phyloP scores from a whole-genome alignment of 2,329 filamentous ascomycete genomes.

The Teratosphaeria nubilosa region DNA sequence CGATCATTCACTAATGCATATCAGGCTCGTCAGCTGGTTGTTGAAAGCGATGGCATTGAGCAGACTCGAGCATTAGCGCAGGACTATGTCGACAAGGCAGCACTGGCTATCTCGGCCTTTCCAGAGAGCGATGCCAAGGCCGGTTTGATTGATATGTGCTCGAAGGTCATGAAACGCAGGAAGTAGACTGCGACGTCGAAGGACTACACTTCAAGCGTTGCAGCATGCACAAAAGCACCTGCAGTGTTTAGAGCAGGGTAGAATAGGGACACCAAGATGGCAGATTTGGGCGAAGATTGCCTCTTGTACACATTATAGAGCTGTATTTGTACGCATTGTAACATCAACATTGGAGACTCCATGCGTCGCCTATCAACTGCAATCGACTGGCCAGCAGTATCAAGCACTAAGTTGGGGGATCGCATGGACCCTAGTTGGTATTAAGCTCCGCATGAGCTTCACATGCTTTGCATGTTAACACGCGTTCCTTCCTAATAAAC shows the following conservation, averaged over 20 bases:
- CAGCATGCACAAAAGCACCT: neutral
- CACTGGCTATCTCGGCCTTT: constrained; percentile 71
- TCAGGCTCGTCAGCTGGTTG: constrained; percentile 78
- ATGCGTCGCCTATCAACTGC: neutral
- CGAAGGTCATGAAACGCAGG: constrained; percentile 78
- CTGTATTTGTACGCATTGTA: neutral
- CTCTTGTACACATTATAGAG: neutral
- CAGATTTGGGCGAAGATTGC: neutral
- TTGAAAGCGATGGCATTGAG: constrained; percentile 75
- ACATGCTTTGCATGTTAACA: neutral
- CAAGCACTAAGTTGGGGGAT: neutral
- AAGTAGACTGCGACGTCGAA: constrained; percentile 46
- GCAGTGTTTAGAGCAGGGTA: neutral
- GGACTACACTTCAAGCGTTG: neutral
- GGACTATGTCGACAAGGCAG: constrained; percentile 81
- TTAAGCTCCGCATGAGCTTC: neutral
- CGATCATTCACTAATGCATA: constrained; percentile 14
- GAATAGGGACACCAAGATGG: neutral
- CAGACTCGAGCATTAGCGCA: constrained; percentile 85
- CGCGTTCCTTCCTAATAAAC: neutral
- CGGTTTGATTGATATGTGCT: constrained; percentile 85
- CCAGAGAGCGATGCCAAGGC: constrained; percentile 92
- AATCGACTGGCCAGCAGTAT: neutral
- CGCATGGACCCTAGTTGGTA: neutral
- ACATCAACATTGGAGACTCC: neutral